A percentile compares a stretch with the other conserved stretches of the same genome.
phyloP scores from a whole-genome alignment of 257 asterid species.

The Coffea canephora region DNA sequence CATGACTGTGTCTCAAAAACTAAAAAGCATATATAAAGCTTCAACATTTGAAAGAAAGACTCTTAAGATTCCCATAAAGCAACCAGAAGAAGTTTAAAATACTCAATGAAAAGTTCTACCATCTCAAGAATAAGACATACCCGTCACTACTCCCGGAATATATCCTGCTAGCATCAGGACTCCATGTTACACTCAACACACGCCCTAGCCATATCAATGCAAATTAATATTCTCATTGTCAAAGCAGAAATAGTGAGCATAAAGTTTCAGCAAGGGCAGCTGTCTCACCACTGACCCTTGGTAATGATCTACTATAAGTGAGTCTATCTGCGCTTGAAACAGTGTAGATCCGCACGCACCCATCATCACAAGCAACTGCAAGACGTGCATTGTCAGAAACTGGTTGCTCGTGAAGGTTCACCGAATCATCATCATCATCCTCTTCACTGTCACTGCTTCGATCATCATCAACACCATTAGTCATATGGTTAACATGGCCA shows the following conservation, averaged over 20 bases:
- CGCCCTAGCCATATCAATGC: slow-evolving; percentile 48
- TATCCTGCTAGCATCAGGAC: slow-evolving; percentile 66
- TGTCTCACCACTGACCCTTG: slow-evolving; percentile 93
- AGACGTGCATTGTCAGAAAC: slow-evolving; percentile 36
- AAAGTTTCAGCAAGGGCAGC: slow-evolving; percentile 23
- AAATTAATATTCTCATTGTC: slow-evolving; percentile 16
- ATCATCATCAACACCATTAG: slow-evolving; percentile 39
- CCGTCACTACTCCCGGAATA: slow-evolving; percentile 94
- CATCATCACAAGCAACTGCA: slow-evolving; percentile 92
- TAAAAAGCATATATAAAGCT: neutral
- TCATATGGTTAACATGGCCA: slow-evolving; percentile 41
- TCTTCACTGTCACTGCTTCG: slow-evolving; percentile 56
- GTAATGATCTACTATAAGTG: slow-evolving; percentile 50
- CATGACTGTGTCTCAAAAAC: slow-evolving; percentile 9
- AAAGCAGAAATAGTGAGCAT: neutral
- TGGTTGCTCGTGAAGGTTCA: slow-evolving; percentile 40
- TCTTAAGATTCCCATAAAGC: neutral
- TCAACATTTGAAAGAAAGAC: neutral
- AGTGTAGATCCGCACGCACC: slow-evolving; percentile 72
- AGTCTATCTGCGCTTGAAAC: slow-evolving; percentile 45
- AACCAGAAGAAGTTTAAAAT: neutral
- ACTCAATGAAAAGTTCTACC: neutral
- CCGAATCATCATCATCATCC: slow-evolving; percentile 28
- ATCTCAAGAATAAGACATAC: slow-evolving; percentile 39
- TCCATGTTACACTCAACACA: slow-evolving; percentile 79